Evolutionary conservation across 2,329 filamentous ascomycete species (phyloP), one percentile per base, ranked within the genome.

Genomic region (Blastomyces silverae): DNA sequence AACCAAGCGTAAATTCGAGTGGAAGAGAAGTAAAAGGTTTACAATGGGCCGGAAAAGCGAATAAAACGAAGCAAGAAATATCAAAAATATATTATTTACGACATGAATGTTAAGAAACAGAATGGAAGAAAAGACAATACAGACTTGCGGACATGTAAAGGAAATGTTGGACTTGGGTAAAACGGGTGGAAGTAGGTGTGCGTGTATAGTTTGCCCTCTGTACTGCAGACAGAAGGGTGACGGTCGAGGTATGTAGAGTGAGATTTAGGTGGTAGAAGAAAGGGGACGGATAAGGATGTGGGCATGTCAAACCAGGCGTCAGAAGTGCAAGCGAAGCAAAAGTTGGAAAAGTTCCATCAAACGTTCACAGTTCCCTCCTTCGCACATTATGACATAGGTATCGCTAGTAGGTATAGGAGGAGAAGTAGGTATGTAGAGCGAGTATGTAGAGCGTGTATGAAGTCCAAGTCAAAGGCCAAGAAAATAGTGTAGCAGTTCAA

Each of bases 41-140:
- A 22, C 37, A 50, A 3, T 6, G 22, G 42, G 31, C 3, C 17
- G 2, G 17, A 28, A 60, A 46, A 60, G 15, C 20, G 13, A 58
- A 42, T 13, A 22, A 11, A 25, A 1, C 3, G n/a, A 20, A 1
- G 34, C 25, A 61, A 37, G 10, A 48, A 50, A 31, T 34, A 61
- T 61, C n/a, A 60, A 60, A 37, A 61, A 61, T 60, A 46, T 61
- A 61, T 61, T 61, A 61, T 61, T 61, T 61, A 61, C 42, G 58
- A 61, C 44, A 34, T 37, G 44, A 61, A 52, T 34, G 48, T 22
- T 31, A 48, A 61, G 28, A 37, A 42, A 22, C 46, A n/a, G 8
- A 57, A 37, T 4, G 20, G 22, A 37, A 10, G 2, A 58, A 39
- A 42, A 39, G 31, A 46, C 48, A 61, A 34, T 48, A 61, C 44